Evolutionary conservation across 257 asterid genomes (phyloP).

Genomic region (Solanum chiquidenum): DNA sequence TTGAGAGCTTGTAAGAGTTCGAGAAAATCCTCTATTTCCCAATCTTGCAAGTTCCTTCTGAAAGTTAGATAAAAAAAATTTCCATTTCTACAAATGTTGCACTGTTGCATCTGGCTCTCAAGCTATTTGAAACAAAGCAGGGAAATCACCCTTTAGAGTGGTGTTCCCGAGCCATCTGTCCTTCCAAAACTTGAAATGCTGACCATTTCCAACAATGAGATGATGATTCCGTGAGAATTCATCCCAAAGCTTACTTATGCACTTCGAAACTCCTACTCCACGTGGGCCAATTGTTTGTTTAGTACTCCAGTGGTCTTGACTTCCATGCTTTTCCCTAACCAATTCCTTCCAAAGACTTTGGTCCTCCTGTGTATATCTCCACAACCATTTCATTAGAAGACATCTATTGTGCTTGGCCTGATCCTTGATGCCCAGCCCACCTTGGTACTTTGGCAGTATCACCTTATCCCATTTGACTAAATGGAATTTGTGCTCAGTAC

Average conservation of each 20-base stretch:
- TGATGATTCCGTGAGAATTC: not conserved
- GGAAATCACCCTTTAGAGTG: not conserved
- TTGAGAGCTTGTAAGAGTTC: not conserved
- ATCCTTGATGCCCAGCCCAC: not conserved
- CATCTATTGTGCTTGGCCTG: not conserved
- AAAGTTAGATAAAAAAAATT: not conserved
- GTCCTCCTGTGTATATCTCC: not conserved
- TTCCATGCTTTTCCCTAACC: not conserved
- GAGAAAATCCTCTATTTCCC: not conserved
- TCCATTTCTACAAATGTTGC: not conserved
- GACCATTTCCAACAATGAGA: not conserved
- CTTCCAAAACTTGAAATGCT: not conserved
- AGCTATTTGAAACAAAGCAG: not conserved
- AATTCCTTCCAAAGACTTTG: not conserved
- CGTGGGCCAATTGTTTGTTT: not conserved
- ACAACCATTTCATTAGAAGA: not conserved
- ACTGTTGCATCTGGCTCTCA: not conserved
- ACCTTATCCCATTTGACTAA: not conserved
- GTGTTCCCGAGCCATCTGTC: not conserved
- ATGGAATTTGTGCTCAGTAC: not conserved
- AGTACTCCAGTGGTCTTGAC: not conserved
- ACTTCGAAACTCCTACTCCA: not conserved
- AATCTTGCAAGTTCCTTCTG: not conserved
- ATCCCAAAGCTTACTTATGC: not conserved
- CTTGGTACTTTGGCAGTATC: not conserved